Evolutionary conservation across 2,329 filamentous ascomycete genomes (phyloP).

Genomic region (Colletotrichum spaethianum): DNA sequence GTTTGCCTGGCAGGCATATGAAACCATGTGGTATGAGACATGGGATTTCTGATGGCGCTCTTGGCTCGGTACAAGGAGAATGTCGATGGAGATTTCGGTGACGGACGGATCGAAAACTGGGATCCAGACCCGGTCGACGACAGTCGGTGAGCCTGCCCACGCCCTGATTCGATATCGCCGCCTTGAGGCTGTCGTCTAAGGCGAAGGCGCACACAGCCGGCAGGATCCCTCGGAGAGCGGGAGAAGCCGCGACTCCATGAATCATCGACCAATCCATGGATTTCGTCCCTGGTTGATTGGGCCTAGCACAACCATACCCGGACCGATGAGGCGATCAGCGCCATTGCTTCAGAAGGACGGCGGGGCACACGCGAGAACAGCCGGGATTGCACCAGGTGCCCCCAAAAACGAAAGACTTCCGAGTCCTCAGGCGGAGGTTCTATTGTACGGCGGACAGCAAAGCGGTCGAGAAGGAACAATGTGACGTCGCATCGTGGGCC

Average conservation of each 20-base stretch:
- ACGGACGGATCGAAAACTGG: conserved; percentile 9
- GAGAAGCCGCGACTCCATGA: conserved; percentile 11
- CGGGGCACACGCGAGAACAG: background rate
- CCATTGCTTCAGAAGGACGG: conserved; percentile 5
- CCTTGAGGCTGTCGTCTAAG: background rate
- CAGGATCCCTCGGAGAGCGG: background rate
- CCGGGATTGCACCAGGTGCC: background rate
- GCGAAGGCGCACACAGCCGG: background rate
- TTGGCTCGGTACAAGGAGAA: background rate
- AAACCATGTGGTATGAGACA: conserved; percentile 31
- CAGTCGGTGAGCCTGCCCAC: conserved; percentile 18
- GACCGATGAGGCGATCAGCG: background rate
- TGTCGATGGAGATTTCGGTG: conserved; percentile 4
- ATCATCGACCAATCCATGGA: background rate
- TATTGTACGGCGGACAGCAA: background rate
- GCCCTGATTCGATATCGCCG: background rate
- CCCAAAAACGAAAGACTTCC: conserved; percentile 5
- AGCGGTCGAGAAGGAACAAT: background rate
- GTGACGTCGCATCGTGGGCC: background rate
- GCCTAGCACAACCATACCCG: background rate
- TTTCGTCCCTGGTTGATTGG: background rate
- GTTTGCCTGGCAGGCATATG: conserved; percentile 21
- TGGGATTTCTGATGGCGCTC: conserved; percentile 17
- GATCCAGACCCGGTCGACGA: conserved; percentile 8
- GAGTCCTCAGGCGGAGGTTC: background rate